Evolutionary conservation across 495 filamentous ascomycete genomes (phyloP).

Genomic region (Penicillium cinerascens): DNA sequence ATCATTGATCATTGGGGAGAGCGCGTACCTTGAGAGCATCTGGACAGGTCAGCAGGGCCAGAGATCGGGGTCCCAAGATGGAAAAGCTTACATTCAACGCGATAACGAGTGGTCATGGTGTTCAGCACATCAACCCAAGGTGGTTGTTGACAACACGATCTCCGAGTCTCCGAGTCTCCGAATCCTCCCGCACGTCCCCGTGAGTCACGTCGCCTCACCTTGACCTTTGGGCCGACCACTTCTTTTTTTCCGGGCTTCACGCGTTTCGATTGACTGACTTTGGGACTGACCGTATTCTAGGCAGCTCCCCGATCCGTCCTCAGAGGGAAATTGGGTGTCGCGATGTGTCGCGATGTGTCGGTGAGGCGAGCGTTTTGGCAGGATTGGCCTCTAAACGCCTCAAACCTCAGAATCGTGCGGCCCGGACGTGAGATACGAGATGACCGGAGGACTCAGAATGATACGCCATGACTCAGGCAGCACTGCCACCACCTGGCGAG

Average conservation of each 20-base stretch:
- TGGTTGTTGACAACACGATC: not conserved
- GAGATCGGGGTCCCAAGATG: constrained; percentile 5
- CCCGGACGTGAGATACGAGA: not conserved
- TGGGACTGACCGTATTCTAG: not conserved
- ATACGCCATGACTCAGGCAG: constrained; percentile 5
- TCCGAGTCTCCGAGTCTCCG: not conserved
- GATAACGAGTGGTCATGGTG: constrained; percentile 83
- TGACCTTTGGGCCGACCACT: too few species aligned
- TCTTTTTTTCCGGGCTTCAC: not conserved
- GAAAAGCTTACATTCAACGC: constrained; percentile 71
- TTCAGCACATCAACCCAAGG: not conserved
- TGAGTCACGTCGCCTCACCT: constrained; percentile 1
- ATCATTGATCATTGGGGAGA: too few species aligned
- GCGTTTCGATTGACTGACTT: not conserved
- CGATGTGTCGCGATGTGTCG: too few species aligned
- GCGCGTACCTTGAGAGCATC: constrained; percentile 72
- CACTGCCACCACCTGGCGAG: constrained; percentile 9
- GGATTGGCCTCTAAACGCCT: not conserved
- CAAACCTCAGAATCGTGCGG: not conserved
- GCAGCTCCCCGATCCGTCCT: too few species aligned
- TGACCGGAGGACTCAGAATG: not conserved
- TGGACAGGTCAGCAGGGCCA: constrained; percentile 33
- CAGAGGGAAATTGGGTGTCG: too few species aligned
- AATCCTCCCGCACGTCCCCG: not conserved
- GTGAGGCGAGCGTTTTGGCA: not conserved